Percentiles rank a stretch among this genome's conserved stretches.
Conservation (phyloP, 345 rosid genomes). For the Dipteronia sinensis region DNA sequence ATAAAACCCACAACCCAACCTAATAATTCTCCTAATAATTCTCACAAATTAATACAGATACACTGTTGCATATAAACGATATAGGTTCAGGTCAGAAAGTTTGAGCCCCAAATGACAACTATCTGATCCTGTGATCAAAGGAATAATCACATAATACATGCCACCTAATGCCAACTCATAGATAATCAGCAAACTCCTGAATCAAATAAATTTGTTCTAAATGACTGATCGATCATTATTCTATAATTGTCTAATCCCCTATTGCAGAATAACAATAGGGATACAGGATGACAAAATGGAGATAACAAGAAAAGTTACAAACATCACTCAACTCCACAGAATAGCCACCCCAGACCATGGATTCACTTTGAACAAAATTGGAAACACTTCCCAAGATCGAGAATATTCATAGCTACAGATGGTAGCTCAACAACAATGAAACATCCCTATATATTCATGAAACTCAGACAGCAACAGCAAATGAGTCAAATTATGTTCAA, state of each 20-base stretch:
- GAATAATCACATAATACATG: background rate
- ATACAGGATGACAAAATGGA: too few species aligned
- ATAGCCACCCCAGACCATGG: too few species aligned
- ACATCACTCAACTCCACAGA: too few species aligned
- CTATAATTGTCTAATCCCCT: background rate
- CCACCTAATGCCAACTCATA: background rate
- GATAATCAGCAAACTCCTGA: background rate
- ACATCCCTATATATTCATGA: background rate
- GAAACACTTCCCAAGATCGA: background rate
- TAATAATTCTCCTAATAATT: too few species aligned
- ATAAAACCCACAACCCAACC: too few species aligned
- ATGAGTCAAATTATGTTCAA: background rate
- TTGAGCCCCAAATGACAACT: too few species aligned
- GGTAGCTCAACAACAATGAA: background rate
- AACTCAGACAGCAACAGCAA: background rate
- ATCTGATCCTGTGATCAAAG: background rate
- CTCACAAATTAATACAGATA: too few species aligned
- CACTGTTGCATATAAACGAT: too few species aligned
- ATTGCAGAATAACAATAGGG: background rate
- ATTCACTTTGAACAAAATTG: too few species aligned
- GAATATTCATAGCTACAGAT: background rate
- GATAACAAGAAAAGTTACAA: too few species aligned
- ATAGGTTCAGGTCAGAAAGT: too few species aligned
- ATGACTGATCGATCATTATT: background rate
- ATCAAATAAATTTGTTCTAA: background rate